Percentiles rank a stretch among this genome's conserved stretches.
Evolutionary conservation across 148 eudicot species (phyloP).

Genomic region (Arbutus unedo): DNA sequence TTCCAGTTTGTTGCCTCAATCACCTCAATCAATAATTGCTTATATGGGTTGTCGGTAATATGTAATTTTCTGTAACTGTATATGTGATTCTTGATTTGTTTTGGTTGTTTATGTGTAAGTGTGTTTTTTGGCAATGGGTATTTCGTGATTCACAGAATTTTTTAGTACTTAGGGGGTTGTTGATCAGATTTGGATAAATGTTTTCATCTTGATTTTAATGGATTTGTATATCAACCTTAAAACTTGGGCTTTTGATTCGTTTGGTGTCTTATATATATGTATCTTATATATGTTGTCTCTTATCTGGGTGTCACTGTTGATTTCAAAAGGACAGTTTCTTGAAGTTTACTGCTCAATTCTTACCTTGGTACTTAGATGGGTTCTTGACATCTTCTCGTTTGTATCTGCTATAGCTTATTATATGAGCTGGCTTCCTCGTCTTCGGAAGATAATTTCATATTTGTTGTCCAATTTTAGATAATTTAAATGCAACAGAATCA

Average conservation of each 20-base stretch:
- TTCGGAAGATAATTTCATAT: neutral
- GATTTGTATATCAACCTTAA: neutral
- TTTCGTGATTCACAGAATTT: neutral
- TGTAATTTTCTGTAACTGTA: neutral
- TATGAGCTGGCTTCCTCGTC: neutral
- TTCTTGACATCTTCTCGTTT: neutral
- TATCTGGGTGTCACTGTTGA: neutral
- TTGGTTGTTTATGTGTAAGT: neutral
- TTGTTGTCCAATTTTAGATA: neutral
- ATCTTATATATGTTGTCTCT: neutral
- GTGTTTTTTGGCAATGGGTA: neutral
- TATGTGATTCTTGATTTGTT: neutral
- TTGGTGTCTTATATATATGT: neutral
- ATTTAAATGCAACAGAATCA: neutral
- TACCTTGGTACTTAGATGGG: neutral
- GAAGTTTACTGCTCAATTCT: neutral
- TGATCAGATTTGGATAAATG: neutral
- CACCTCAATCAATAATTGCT: neutral
- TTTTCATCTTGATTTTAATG: neutral
- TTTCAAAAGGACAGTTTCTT: neutral
- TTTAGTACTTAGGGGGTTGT: neutral
- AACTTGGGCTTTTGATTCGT: neutral
- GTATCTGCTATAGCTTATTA: neutral
- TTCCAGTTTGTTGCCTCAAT: neutral
- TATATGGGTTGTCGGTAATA: neutral